phyloP scores from a whole-genome alignment of 2,329 filamentous ascomycete genomes.

The Curvularia eragrostidis region DNA sequence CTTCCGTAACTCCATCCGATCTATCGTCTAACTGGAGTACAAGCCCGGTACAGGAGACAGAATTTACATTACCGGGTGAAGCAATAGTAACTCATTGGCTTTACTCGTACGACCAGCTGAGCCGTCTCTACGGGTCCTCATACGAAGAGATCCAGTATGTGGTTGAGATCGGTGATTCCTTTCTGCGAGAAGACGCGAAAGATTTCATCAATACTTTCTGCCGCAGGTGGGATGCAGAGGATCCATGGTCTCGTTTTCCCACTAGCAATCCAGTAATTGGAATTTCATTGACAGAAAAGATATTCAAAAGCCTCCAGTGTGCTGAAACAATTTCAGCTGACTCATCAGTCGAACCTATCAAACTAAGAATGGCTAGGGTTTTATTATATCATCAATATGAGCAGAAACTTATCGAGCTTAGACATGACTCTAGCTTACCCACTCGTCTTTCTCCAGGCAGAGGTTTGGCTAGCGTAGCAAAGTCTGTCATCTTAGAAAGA shows the following conservation, averaged over 20 bases:
- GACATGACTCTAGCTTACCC: neutral
- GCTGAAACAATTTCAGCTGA: constrained; percentile 1
- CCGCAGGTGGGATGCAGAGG: constrained; percentile 9
- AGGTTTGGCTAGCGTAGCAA: constrained; percentile 1
- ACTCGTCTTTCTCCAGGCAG: constrained; percentile 1
- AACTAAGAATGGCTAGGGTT: constrained; percentile 2
- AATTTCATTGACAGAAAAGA: constrained; percentile 7
- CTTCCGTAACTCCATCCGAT: neutral
- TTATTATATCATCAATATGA: constrained; percentile 4
- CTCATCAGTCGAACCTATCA: constrained; percentile 5
- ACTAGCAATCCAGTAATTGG: constrained; percentile 7
- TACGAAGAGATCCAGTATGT: constrained; percentile 3
- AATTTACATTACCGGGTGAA: neutral
- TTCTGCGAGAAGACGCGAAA: constrained; percentile 4
- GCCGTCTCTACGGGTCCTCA: constrained; percentile 2
- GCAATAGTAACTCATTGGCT: constrained; percentile 7
- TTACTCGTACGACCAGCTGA: constrained; percentile 7
- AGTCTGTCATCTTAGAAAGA: constrained; percentile 6
- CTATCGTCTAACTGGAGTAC: constrained; percentile 2
- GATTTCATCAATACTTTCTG: constrained; percentile 11
- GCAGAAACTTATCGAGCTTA: constrained; percentile 4
- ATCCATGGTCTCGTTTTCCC: constrained; percentile 10
- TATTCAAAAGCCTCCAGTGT: constrained; percentile 10
- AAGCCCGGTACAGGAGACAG: constrained; percentile 5
- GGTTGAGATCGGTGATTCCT: constrained; percentile 3